Evolutionary conservation across 106 monocot genomes (phyloP).

Genomic region (Cymbidium sinense): DNA sequence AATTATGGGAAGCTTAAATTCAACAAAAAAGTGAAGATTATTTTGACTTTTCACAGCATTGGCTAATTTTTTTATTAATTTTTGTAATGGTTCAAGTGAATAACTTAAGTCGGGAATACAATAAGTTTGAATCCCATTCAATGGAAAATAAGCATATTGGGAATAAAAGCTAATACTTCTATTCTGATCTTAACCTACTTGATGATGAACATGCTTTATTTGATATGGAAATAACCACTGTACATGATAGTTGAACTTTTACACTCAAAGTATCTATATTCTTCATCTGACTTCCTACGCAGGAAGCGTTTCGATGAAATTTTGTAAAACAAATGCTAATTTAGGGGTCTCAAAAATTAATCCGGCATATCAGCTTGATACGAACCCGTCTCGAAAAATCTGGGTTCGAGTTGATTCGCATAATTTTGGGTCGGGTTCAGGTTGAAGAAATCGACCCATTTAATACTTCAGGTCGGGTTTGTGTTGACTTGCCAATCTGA

Average conservation of each 20-base stretch:
- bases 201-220: background rate
- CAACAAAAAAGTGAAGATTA: background rate
- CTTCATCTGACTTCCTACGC: too few relatives aligned
- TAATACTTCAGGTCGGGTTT: too few relatives aligned
- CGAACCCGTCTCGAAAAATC: too few relatives aligned
- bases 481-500: too few relatives aligned
- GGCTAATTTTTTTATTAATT: background rate
- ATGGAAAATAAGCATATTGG: background rate
- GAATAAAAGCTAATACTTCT: background rate
- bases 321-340: background rate
- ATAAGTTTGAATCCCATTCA: too few relatives aligned
- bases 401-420: too few relatives aligned
- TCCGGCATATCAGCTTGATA: too few relatives aligned
- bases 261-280: too few relatives aligned
- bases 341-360: too few relatives aligned
- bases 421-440: too few relatives aligned
- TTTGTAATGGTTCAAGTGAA: background rate
- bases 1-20: background rate
- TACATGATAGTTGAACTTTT: background rate
- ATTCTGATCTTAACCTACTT: background rate
- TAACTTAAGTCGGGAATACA: background rate
- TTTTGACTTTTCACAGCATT: background rate
- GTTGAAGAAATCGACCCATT: too few relatives aligned
- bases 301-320: background rate
- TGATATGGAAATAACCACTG: background rate